Conservation (phyloP, 768 basidiomycete genomes). For the Mycena chlorophos region DNA sequence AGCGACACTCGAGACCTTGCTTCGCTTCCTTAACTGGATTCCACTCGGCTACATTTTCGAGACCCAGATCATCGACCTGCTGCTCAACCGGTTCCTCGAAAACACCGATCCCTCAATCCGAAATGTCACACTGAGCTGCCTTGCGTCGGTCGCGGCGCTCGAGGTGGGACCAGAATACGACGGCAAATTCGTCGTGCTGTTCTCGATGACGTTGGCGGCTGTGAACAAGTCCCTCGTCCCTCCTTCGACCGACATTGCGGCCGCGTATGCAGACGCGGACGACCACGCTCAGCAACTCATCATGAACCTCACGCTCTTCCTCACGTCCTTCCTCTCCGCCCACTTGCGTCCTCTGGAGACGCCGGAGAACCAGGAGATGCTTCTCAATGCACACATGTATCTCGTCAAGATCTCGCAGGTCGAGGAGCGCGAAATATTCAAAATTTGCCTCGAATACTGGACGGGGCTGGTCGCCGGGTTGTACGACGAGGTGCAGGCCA, state of each 20-base stretch:
- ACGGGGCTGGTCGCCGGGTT: slow-evolving; percentile 90
- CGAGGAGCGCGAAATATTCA: slow-evolving; percentile 98
- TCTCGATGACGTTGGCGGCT: slow-evolving; percentile 97
- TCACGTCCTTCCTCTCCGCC: slow-evolving; percentile 89
- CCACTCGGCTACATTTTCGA: slow-evolving; percentile 99
- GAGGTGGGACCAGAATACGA: slow-evolving; percentile 97
- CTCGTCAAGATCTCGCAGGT: slow-evolving; percentile 98
- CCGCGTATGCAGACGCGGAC: slow-evolving; percentile 83
- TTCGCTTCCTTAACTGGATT: slow-evolving; percentile 98
- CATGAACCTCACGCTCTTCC: slow-evolving; percentile 92
- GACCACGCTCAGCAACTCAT: slow-evolving; percentile 96
- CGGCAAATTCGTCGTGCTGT: slow-evolving; percentile 93
- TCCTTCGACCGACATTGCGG: slow-evolving; percentile 89
- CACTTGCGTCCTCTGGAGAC: slow-evolving; percentile 94
- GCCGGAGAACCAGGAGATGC: slow-evolving; percentile 81
- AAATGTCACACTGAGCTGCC: slow-evolving; percentile 93
- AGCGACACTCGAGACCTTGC: slow-evolving; percentile 89
- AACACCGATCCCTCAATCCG: slow-evolving; percentile 80
- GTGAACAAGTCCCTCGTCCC: slow-evolving; percentile 97
- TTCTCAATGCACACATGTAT: slow-evolving; percentile 95
- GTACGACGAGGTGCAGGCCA: slow-evolving; percentile 93
- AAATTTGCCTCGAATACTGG: slow-evolving; percentile 99
- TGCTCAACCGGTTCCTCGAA: slow-evolving; percentile 94
- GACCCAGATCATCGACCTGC: slow-evolving; percentile 92
- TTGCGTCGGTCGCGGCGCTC: slow-evolving; percentile 93